Base-by-base conservation (phyloP, 805 yeast species). In the Saturnispora dispora region DNA sequence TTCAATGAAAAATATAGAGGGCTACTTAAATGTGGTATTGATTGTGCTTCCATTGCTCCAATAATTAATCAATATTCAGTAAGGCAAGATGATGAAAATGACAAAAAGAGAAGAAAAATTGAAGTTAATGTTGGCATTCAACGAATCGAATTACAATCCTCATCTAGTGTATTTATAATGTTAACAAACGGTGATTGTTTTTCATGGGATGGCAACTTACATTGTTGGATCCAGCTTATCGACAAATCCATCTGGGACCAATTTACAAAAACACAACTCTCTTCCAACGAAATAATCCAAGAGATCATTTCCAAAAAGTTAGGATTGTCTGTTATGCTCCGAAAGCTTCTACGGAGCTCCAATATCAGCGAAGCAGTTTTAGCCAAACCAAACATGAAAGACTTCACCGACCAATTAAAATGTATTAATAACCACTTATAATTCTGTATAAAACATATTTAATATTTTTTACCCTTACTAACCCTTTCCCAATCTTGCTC, bases 401-500 rank as follows among this genome's bases (percentile, higher is more conserved):
- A n/a, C 11, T 45, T 42, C 32, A 25, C 15, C 5, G 37, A 46
- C 35, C 48, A 46, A 36, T 17, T 46, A 32, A 44, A 53, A 22
- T 45, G 54, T 39, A 27, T 55, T 25, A 30, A 45, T 28, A 48
- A 30, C 17, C 42, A 50, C 41, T 46, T 46, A 45, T 48, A 49
- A 41, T 39, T 28, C 41, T 25, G 30, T 46, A 30, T 43, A 48
- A 9, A 28, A 40, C 32, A 18, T 11, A 25, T 5, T 20, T 42
- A 48, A 36, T 48, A 48, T 39, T 28, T 53, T 52, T 36, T 55
- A 51, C 44, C 23, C 39, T 28, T 41, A 22, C 9, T 33, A 11
- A 69, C 74, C 27, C 60, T 64, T 56, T 83, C 84, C 96, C 96
- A 87, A 44, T 87, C 95, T 23, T 53, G 53, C 7, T 30, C 45